Evolutionary conservation across 176 grass and related monocot genomes (phyloP).

Genomic region (Ananas comosus): DNA sequence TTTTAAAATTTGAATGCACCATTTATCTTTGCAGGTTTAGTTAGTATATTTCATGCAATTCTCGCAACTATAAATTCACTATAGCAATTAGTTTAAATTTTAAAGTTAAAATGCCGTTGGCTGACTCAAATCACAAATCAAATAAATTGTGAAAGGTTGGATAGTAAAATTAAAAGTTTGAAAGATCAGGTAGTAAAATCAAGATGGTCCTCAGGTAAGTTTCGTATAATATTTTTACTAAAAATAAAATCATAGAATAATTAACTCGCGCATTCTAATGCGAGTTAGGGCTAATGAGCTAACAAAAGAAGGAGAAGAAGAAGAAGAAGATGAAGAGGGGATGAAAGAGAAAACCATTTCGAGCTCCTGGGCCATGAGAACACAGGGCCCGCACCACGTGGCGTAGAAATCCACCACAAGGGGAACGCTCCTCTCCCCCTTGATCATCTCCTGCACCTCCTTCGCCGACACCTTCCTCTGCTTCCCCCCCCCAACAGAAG

Average conservation of each 20-base stretch:
- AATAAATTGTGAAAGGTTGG: no score
- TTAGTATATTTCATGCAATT: no score
- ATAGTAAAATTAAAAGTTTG: no score
- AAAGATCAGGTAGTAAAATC: no score
- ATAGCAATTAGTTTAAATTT: no score
- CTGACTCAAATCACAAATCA: no score
- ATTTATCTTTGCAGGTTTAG: no score
- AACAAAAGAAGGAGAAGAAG: background rate
- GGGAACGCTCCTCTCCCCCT: conserved; percentile 37
- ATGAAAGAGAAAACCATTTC: conserved; percentile 38
- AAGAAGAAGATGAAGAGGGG: background rate
- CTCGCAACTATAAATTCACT: no score
- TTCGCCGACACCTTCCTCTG: conserved; percentile 65
- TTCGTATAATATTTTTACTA: background rate
- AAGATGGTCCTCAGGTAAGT: background rate
- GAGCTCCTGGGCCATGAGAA: conserved; percentile 88
- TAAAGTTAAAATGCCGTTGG: no score
- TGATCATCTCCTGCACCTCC: conserved; percentile 43
- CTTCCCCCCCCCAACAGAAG: conserved; percentile 15
- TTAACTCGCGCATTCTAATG: background rate
- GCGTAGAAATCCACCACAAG: conserved; percentile 67
- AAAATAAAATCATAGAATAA: background rate
- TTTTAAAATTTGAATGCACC: no score
- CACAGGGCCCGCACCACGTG: conserved; percentile 75
- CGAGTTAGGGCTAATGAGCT: background rate